Evolutionary conservation across 129 eudicot genomes (phyloP).

Genomic region (Flaveria ramosissima): DNA sequence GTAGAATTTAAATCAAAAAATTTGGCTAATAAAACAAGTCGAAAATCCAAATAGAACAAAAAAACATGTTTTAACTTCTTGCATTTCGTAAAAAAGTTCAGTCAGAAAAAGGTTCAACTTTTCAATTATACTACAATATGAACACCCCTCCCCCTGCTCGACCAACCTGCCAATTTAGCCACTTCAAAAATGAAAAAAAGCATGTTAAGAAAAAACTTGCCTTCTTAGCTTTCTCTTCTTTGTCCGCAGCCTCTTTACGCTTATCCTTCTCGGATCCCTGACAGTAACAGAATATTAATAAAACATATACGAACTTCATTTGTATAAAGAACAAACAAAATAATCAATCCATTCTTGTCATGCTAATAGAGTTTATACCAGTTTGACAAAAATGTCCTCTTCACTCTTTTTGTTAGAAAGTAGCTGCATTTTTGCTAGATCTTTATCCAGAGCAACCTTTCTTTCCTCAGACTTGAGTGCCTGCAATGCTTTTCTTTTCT

Average conservation of each 20-base stretch:
- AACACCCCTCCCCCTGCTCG: too few relatives aligned
- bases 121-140: too few relatives aligned
- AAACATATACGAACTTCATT: not conserved
- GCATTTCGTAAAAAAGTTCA: too few relatives aligned
- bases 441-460: constrained; percentile 42
- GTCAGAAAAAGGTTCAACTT: too few relatives aligned
- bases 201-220: constrained; percentile 21
- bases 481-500: constrained; percentile 76
- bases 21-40: too few relatives aligned
- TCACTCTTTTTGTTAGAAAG: constrained; percentile 36
- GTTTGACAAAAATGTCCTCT: constrained; percentile 42
- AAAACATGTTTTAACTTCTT: too few relatives aligned
- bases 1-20: not conserved
- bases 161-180: not conserved
- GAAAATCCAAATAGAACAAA: too few relatives aligned
- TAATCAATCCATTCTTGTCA: not conserved
- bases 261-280: constrained; percentile 51
- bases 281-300: not conserved
- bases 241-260: constrained; percentile 44
- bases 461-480: constrained; percentile 43
- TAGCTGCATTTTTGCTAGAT: constrained; percentile 36
- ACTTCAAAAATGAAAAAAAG: not conserved
- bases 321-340: not conserved
- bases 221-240: constrained; percentile 46
- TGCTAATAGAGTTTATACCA: constrained; percentile 33